Percentiles rank a stretch among this genome's conserved stretches.
Evolutionary conservation across 2,329 filamentous ascomycete species (phyloP).

Genomic region (Aspergillus sp.): DNA sequence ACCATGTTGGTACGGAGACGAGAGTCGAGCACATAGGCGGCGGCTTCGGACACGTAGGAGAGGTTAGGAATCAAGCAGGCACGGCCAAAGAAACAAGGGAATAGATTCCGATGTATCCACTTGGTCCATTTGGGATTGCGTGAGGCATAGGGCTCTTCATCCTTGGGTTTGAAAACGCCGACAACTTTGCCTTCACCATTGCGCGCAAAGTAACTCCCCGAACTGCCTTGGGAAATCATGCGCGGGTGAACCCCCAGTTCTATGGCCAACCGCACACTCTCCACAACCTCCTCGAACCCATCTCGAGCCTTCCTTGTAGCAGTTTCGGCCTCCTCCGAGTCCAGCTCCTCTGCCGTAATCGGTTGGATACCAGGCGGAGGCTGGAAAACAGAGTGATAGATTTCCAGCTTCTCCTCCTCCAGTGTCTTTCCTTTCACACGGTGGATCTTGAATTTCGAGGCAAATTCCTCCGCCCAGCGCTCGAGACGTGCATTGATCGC

Average conservation of each 20-base stretch:
- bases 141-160: conserved; percentile 96
- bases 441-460: conserved; percentile 89
- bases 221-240: conserved; percentile 96
- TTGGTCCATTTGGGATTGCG: conserved; percentile 99
- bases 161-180: conserved; percentile 97
- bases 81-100: conserved; percentile 94
- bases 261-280: conserved; percentile 87
- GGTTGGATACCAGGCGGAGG: conserved; percentile 84
- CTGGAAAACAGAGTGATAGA: conserved; percentile 96
- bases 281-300: conserved; percentile 84
- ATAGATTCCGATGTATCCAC: conserved; percentile 97
- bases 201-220: conserved; percentile 94
- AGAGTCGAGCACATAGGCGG: conserved; percentile 89
- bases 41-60: conserved; percentile 96
- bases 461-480: conserved; percentile 97
- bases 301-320: conserved; percentile 65
- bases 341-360: conserved; percentile 71
- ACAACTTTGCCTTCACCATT: conserved; percentile 91
- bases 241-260: conserved; percentile 88
- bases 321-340: conserved; percentile 58
- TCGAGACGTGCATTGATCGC: conserved; percentile 95
- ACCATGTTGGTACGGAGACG: conserved; percentile 89
- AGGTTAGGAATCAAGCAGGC: conserved; percentile 96
- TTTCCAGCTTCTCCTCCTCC: conserved; percentile 86
- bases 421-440: conserved; percentile 70